These are phyloP conservation scores for Aureobasidium namibiae DNA, from an alignment of 2,329 filamentous ascomycete species.

Conservation along the genomic window DNA sequence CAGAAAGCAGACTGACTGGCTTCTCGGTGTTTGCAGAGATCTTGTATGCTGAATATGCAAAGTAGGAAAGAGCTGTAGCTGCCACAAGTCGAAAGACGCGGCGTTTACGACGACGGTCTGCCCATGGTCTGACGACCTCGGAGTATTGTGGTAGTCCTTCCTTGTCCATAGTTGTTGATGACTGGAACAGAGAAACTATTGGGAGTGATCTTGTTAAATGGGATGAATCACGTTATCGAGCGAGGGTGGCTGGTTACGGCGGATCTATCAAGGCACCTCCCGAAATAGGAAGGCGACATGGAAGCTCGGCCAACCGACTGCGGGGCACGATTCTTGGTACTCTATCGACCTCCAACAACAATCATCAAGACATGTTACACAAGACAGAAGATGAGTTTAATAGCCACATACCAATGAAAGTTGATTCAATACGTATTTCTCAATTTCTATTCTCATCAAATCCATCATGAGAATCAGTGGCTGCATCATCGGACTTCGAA, in stretches of 20 bases:
- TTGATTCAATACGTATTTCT: too few relatives aligned
- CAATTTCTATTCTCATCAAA: too few relatives aligned
- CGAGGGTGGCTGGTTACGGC: not conserved
- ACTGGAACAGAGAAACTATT: not conserved
- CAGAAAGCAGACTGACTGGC: slow-evolving; percentile 35
- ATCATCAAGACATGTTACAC: too few relatives aligned
- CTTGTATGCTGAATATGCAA: slow-evolving; percentile 9
- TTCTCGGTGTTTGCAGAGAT: slow-evolving; percentile 11
- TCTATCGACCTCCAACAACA: not conserved
- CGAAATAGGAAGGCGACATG: slow-evolving; percentile 7
- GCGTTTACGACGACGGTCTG: slow-evolving; percentile 5
- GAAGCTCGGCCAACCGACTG: not conserved
- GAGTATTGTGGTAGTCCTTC: slow-evolving; percentile 11
- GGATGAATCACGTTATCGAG: not conserved
- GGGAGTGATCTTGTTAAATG: not conserved
- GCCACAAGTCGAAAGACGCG: slow-evolving; percentile 9
- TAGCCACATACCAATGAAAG: too few relatives aligned
- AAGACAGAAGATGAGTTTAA: too few relatives aligned
- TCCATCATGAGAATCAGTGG: too few relatives aligned
- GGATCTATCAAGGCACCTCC: not conserved
- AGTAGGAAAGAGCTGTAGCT: slow-evolving; percentile 8
- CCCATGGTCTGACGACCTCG: slow-evolving; percentile 8
- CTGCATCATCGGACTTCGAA: too few relatives aligned
- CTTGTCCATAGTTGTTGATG: slow-evolving; percentile 1
- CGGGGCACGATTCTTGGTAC: not conserved